Evolutionary conservation across 2,329 filamentous ascomycete species (phyloP).

Genomic region (Sporothrix globosa): DNA sequence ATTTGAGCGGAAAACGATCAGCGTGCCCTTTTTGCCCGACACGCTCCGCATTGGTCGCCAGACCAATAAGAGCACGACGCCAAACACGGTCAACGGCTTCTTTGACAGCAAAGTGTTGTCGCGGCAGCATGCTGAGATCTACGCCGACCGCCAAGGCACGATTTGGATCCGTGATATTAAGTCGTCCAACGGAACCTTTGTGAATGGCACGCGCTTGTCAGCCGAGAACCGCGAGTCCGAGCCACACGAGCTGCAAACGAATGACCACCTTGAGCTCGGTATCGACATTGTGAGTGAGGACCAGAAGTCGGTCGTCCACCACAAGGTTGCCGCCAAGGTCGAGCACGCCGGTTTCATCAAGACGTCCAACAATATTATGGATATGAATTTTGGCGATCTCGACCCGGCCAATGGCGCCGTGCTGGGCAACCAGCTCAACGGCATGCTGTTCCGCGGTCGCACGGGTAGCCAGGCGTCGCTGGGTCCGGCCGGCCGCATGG

Average conservation of each 20-base stretch:
- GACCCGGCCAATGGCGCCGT: conserved; percentile 77
- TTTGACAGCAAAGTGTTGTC: conserved; percentile 99
- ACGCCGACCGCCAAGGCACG: conserved; percentile 81
- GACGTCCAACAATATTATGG: conserved; percentile 73
- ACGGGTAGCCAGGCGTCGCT: conserved; percentile 68
- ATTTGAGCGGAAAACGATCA: conserved; percentile 96
- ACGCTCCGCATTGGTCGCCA: conserved; percentile 90
- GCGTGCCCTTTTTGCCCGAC: conserved; percentile 91
- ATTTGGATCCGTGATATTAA: conserved; percentile 97
- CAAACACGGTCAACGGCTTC: conserved; percentile 87
- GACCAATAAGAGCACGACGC: conserved; percentile 94
- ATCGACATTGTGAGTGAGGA: conserved; percentile 99
- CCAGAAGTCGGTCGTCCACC: conserved; percentile 96
- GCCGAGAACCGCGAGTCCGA: conserved; percentile 96
- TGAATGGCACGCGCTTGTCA: conserved; percentile 87
- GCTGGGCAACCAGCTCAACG: conserved; percentile 65
- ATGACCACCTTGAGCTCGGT: conserved; percentile 89
- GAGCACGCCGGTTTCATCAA: conserved; percentile 88
- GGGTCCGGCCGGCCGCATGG: conserved; percentile 63
- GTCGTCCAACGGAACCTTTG: conserved; percentile 97
- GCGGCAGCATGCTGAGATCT: conserved; percentile 93
- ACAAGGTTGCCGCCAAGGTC: conserved; percentile 96
- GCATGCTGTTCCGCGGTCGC: conserved; percentile 71
- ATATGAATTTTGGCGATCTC: conserved; percentile 90
- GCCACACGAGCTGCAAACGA: conserved; percentile 86